These are phyloP conservation scores for Dryas integrifolia DNA, from an alignment of 331 rosid genomes.

Conservation along the genomic window DNA sequence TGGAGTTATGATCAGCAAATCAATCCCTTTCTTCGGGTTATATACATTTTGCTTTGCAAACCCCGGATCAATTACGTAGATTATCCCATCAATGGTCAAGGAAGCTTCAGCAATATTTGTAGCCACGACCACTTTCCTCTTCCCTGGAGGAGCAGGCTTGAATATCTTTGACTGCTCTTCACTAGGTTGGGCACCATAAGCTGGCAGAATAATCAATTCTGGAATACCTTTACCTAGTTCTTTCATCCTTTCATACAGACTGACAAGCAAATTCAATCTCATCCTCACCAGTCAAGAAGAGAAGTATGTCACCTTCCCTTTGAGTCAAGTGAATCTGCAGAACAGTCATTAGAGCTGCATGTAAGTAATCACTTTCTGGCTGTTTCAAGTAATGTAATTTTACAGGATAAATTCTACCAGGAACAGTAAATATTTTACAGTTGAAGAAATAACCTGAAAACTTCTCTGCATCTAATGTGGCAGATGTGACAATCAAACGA, in stretches of 20 bases:
- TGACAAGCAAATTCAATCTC: constrained; percentile 94
- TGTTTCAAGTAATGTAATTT: constrained; percentile 75
- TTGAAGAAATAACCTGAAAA: constrained; percentile 84
- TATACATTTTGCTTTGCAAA: constrained; percentile 91
- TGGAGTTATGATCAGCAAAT: constrained; percentile 80
- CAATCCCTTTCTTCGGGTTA: constrained; percentile 86
- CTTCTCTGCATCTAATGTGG: constrained; percentile 87
- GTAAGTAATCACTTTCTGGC: constrained; percentile 86
- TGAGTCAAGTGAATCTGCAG: constrained; percentile 82
- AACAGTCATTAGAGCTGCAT: constrained; percentile 76
- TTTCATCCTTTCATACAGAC: constrained; percentile 87
- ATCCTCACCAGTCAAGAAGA: constrained; percentile 94
- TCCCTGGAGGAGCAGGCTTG: constrained; percentile 88
- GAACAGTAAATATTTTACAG: constrained; percentile 76
- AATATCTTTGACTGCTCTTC: constrained; percentile 92
- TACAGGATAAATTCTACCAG: constrained; percentile 92
- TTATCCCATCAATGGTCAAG: constrained; percentile 85
- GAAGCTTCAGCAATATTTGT: constrained; percentile 94
- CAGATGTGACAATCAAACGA: constrained; percentile 83
- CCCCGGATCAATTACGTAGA: constrained; percentile 83
- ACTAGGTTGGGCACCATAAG: constrained; percentile 85
- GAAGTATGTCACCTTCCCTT: constrained; percentile 93
- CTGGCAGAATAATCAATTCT: constrained; percentile 80
- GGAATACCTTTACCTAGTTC: constrained; percentile 70
- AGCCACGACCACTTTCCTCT: constrained; percentile 93